These are phyloP conservation scores for Fagus sylvatica DNA, from an alignment of 306 rosid genomes.

Conservation along the genomic window DNA sequence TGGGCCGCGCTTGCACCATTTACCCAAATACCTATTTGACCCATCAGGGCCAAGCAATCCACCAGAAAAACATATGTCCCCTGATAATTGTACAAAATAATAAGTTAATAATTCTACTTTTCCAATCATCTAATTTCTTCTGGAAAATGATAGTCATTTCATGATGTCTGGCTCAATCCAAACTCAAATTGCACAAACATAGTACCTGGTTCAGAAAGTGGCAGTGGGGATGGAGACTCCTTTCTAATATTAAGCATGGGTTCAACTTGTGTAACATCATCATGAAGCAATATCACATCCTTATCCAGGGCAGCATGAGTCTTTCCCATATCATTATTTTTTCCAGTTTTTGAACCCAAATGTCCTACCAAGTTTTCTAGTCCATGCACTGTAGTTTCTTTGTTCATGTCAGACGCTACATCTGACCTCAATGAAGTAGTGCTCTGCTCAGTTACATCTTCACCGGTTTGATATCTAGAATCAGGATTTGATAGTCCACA, in stretches of 20 bases:
- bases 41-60: conserved; percentile 93
- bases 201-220: conserved; percentile 62
- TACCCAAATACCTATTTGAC: conserved; percentile 71
- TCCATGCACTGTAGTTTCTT: conserved; percentile 27
- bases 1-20: conserved; percentile 83
- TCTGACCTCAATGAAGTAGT: conserved; percentile 35
- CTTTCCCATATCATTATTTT: conserved; percentile 24
- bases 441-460: conserved; percentile 27
- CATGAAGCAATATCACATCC: conserved; percentile 40
- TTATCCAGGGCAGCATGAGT: conserved; percentile 46
- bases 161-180: conserved; percentile 2
- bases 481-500: conserved; percentile 26
- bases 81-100: conserved; percentile 23
- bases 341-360: conserved; percentile 28
- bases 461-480: conserved; percentile 25
- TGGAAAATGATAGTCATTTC: conserved; percentile 3
- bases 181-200: conserved; percentile 23
- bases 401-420: conserved; percentile 29
- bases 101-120: not conserved
- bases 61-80: conserved; percentile 66
- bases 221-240: conserved; percentile 43
- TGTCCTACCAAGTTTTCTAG: conserved; percentile 30
- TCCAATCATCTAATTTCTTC: conserved; percentile 1
- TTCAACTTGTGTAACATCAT: conserved; percentile 41
- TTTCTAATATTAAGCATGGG: conserved; percentile 65